Conservation (phyloP, 2,329 filamentous ascomycete genomes). For the Talaromyces islandicus region DNA sequence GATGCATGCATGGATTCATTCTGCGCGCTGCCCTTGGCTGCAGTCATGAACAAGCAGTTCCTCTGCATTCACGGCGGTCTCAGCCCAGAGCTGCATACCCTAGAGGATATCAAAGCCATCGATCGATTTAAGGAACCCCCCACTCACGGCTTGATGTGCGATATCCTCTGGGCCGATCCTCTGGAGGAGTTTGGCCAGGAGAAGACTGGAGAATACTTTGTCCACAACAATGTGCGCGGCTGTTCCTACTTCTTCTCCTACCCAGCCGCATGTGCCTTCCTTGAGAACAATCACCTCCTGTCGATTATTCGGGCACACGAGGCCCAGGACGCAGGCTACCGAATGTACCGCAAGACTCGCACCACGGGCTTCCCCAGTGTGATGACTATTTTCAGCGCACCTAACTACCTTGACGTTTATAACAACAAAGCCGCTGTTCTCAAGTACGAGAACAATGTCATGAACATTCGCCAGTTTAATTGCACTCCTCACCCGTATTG, state of each 20-base stretch:
- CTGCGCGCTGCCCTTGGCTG: constrained; percentile 85
- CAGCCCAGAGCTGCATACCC: constrained; percentile 89
- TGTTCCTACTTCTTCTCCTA: constrained; percentile 99
- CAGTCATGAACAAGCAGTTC: constrained; percentile 99
- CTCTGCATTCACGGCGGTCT: constrained; percentile 95
- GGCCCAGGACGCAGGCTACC: constrained; percentile 95
- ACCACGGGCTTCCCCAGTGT: constrained; percentile 98
- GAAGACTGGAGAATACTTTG: constrained; percentile 94
- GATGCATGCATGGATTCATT: constrained; percentile 99
- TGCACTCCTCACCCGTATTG: constrained; percentile 99
- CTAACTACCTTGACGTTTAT: constrained; percentile 98
- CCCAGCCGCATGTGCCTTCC: constrained; percentile 89
- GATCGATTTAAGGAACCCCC: constrained; percentile 97
- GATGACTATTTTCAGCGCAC: constrained; percentile 99
- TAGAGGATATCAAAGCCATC: constrained; percentile 90
- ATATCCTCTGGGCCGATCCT: constrained; percentile 97
- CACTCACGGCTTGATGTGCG: constrained; percentile 97
- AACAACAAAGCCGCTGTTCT: constrained; percentile 99
- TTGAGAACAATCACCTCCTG: constrained; percentile 97
- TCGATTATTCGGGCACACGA: constrained; percentile 97
- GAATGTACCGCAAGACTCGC: constrained; percentile 98
- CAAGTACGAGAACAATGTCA: constrained; percentile 99
- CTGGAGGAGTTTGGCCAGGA: constrained; percentile 98
- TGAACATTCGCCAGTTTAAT: constrained; percentile 99
- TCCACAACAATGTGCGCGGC: constrained; percentile 96